Conservation (phyloP, 208 protist genomes). For the Crithidia mellificae region DNA sequence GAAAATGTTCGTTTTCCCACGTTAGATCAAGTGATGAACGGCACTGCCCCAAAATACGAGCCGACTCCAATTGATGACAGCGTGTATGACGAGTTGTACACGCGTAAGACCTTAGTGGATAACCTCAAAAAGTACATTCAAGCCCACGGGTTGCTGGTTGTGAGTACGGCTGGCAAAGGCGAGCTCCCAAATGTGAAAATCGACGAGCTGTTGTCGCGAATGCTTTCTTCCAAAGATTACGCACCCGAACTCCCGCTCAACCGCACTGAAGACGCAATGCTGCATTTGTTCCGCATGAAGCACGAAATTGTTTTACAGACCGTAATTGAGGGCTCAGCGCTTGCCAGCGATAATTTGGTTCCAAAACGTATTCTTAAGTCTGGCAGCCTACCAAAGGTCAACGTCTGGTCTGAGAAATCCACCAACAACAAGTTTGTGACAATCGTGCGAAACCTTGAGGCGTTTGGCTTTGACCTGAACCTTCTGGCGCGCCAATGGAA, state of each 20-base stretch:
- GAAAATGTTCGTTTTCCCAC: slow-evolving; percentile 18
- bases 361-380: slow-evolving; percentile 41
- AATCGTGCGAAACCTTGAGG: slow-evolving; percentile 59
- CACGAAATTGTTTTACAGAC: slow-evolving; percentile 67
- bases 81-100: slow-evolving; percentile 44
- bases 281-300: slow-evolving; percentile 46
- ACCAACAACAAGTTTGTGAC: slow-evolving; percentile 59
- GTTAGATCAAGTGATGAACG: slow-evolving; percentile 24
- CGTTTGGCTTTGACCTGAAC: slow-evolving; percentile 60
- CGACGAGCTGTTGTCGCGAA: slow-evolving; percentile 32
- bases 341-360: slow-evolving; percentile 34
- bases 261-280: slow-evolving; percentile 34
- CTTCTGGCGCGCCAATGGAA: slow-evolving; percentile 54
- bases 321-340: slow-evolving; percentile 27
- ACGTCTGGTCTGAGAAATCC: slow-evolving; percentile 53
- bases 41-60: slow-evolving; percentile 12
- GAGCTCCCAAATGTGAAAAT: slow-evolving; percentile 48
- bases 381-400: slow-evolving; percentile 43
- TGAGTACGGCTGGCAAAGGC: slow-evolving; percentile 15
- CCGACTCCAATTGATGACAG: neutral
- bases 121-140: slow-evolving; percentile 60
- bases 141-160: slow-evolving; percentile 35
- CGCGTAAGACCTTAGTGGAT: slow-evolving; percentile 43
- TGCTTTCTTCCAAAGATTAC: slow-evolving; percentile 20
- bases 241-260: slow-evolving; percentile 40